These are phyloP conservation scores for Aureobasidium sp. DNA, from an alignment of 2,329 filamentous ascomycete species.

Conservation along the genomic window DNA sequence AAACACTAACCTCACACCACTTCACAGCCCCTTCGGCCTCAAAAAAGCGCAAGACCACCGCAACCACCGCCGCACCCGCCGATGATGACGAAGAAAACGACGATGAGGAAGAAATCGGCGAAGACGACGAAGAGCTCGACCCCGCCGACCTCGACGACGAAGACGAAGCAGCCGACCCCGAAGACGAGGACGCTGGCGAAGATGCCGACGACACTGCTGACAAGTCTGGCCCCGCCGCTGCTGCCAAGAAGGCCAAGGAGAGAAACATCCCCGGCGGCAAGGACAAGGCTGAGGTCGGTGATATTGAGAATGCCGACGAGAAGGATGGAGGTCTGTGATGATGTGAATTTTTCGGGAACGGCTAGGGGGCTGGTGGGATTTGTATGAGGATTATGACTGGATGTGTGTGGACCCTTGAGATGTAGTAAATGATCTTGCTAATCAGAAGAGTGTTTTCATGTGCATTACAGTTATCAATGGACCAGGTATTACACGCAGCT, in stretches of 20 bases:
- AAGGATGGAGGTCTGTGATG: background rate
- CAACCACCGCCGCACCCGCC: constrained; percentile 11
- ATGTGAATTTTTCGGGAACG: background rate
- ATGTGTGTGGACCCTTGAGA: background rate
- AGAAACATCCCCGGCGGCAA: constrained; percentile 21
- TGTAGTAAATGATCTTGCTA: background rate
- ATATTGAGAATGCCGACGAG: background rate
- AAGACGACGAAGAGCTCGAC: constrained; percentile 23
- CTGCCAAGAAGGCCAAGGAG: constrained; percentile 26
- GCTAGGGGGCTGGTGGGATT: no score
- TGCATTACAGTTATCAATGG: no score
- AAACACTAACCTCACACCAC: background rate
- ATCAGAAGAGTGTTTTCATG: background rate
- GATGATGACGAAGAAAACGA: constrained; percentile 21
- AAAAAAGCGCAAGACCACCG: constrained; percentile 11
- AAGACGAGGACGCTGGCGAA: constrained; percentile 21
- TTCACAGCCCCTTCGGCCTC: background rate
- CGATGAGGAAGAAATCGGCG: constrained; percentile 19
- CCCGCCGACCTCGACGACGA: constrained; percentile 20
- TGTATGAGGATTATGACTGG: no score
- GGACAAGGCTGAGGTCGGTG: background rate
- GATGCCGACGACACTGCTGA: constrained; percentile 25
- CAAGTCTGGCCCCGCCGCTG: constrained; percentile 25
- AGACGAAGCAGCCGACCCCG: constrained; percentile 19
- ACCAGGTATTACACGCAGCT: no score